Conservation (phyloP, 2,329 filamentous ascomycete species). For the Biscogniauxia marginata region DNA sequence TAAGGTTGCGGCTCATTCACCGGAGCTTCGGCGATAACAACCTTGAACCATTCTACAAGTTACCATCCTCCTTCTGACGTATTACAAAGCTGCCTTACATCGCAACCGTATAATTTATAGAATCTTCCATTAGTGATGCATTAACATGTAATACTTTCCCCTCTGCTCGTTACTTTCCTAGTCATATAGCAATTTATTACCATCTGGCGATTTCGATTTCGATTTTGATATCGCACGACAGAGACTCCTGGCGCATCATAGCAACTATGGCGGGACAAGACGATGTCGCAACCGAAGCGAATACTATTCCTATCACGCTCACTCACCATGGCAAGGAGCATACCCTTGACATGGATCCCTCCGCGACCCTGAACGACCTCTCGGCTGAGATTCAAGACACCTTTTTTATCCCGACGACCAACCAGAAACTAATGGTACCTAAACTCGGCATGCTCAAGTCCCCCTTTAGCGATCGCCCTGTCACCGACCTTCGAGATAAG, state of each 20-base stretch:
- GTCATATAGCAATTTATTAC: background rate
- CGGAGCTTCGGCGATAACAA: background rate
- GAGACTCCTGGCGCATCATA: background rate
- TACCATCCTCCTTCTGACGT: conserved; percentile 30
- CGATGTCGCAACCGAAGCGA: conserved; percentile 6
- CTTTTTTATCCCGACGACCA: conserved; percentile 58
- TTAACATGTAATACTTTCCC: background rate
- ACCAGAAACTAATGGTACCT: conserved; percentile 69
- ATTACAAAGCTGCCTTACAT: conserved; percentile 37
- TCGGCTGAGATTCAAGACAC: conserved; percentile 54
- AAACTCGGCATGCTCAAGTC: conserved; percentile 64
- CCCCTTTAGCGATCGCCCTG: conserved; percentile 57
- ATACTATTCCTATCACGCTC: conserved; percentile 43
- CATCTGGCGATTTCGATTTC: no score
- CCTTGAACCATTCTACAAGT: no score
- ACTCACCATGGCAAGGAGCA: conserved; percentile 47
- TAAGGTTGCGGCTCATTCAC: no score
- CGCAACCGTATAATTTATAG: conserved; percentile 7
- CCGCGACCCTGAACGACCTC: conserved; percentile 56
- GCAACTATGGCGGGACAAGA: conserved; percentile 18
- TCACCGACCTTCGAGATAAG: conserved; percentile 50
- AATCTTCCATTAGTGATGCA: conserved; percentile 1
- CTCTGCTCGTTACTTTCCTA: background rate
- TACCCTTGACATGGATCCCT: conserved; percentile 42
- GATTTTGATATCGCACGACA: background rate